A percentile compares a stretch with the other conserved stretches of the same genome.
These are phyloP conservation scores for Arachis monticola DNA, from an alignment of 331 rosid species.

Conservation along the genomic window DNA sequence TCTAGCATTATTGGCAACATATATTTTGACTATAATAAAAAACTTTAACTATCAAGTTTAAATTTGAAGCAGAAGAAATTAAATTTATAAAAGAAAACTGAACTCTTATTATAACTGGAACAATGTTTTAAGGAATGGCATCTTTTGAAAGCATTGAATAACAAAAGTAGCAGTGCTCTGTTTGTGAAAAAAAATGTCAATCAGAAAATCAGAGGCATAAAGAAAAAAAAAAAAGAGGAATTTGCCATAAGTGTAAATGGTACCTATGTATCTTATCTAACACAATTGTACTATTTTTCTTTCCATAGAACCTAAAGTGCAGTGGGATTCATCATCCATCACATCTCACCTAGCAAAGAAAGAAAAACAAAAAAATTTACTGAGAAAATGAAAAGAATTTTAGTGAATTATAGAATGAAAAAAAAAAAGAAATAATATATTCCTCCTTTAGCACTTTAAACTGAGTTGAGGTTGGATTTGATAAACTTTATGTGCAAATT, in stretches of 20 bases:
- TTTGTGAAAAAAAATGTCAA: slow-evolving; percentile 14
- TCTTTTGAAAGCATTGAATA: slow-evolving; percentile 30
- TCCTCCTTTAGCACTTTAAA: background rate
- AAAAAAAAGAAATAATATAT: background rate
- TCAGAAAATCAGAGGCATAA: slow-evolving; percentile 13
- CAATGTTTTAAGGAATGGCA: slow-evolving; percentile 17
- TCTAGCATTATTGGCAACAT: slow-evolving; percentile 24
- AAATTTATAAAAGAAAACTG: background rate
- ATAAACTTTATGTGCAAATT: background rate
- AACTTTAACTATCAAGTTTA: slow-evolving; percentile 6
- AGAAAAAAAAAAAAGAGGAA: background rate
- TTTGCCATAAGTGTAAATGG: slow-evolving; percentile 17
- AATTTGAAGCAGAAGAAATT: slow-evolving; percentile 17
- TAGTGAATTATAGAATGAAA: slow-evolving; percentile 13
- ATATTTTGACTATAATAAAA: slow-evolving; percentile 8
- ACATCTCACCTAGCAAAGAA: background rate
- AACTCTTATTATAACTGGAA: background rate
- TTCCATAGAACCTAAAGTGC: slow-evolving; percentile 3
- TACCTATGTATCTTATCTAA: slow-evolving; percentile 5
- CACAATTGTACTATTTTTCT: background rate
- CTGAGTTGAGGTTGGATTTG: background rate
- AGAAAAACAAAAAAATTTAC: slow-evolving; percentile 24
- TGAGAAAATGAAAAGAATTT: slow-evolving; percentile 24
- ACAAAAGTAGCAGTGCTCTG: slow-evolving; percentile 23
- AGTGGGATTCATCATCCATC: background rate